Conservation (phyloP, 352 stramenopile species). For the Globisporangium megalacanthum region DNA sequence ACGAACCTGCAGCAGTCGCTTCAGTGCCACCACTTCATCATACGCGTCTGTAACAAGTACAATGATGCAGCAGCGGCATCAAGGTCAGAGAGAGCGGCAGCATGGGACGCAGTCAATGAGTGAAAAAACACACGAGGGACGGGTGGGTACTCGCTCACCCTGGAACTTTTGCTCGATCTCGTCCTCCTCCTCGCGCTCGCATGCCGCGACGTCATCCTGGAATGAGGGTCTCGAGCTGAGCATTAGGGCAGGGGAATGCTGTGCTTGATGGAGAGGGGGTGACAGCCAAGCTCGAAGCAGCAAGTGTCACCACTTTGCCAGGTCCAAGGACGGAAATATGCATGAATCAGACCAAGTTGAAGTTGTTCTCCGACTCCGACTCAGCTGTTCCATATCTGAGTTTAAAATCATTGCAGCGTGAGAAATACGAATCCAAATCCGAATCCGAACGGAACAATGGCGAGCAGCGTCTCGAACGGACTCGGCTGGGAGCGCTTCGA, state of each 20-base stretch:
- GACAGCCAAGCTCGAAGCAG: not conserved
- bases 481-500: conserved; percentile 66
- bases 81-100: not conserved
- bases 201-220: not conserved
- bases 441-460: not conserved
- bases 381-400: not conserved
- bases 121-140: not conserved
- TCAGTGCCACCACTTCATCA: conserved; percentile 54
- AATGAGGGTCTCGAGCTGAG: not conserved
- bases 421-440: not conserved
- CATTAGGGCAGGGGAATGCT: not conserved
- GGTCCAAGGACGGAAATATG: not conserved
- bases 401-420: not conserved
- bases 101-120: not conserved
- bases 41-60: conserved; percentile 27
- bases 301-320: not conserved
- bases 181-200: conserved; percentile 4
- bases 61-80: not conserved
- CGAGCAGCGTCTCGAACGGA: conserved; percentile 12
- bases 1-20: conserved; percentile 40
- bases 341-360: not conserved
- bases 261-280: too few species aligned
- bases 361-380: conserved; percentile 1
- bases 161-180: conserved; percentile 37
- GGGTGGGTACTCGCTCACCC: conserved; percentile 10